A percentile compares a stretch with the other conserved stretches of the same genome.
Evolutionary conservation across 768 basidiomycete species (phyloP).

Genomic region (Boletus insuetus): DNA sequence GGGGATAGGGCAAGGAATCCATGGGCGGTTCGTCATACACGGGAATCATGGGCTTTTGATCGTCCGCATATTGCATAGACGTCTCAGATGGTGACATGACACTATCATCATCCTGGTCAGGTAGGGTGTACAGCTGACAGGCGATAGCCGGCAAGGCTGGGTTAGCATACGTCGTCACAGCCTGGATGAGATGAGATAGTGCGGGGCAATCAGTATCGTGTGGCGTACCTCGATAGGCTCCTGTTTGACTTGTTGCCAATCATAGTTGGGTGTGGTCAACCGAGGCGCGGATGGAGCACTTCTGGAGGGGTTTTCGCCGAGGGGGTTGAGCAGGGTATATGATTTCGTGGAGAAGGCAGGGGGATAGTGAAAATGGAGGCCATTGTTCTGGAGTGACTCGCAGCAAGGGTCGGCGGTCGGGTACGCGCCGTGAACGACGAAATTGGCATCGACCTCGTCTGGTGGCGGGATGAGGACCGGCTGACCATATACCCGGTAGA

Average conservation of each 20-base stretch:
- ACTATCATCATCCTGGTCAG: slow-evolving; percentile 13
- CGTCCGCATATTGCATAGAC: slow-evolving; percentile 10
- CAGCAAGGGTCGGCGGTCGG: background rate
- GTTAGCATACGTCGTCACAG: background rate
- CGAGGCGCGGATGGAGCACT: background rate
- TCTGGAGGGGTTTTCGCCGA: slow-evolving; percentile 17
- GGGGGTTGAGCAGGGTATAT: slow-evolving; percentile 27
- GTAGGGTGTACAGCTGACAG: slow-evolving; percentile 14
- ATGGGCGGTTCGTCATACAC: slow-evolving; percentile 26
- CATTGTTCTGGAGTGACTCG: background rate
- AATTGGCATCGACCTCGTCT: slow-evolving; percentile 22
- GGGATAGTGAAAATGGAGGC: slow-evolving; percentile 5
- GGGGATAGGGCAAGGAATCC: slow-evolving; percentile 32
- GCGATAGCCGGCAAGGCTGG: slow-evolving; percentile 13
- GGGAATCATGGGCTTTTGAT: slow-evolving; percentile 5
- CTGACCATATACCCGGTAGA: slow-evolving; percentile 32
- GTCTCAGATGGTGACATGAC: background rate
- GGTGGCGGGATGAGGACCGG: slow-evolving; percentile 29
- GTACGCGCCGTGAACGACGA: slow-evolving; percentile 12
- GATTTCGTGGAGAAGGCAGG: slow-evolving; percentile 22
- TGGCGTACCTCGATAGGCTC: slow-evolving; percentile 25
- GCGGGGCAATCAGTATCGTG: background rate
- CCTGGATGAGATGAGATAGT: slow-evolving; percentile 16
- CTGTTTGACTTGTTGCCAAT: slow-evolving; percentile 26
- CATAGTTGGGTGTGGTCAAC: background rate